Evolutionary conservation across 2,329 filamentous ascomycete species (phyloP).

Genomic region (Venturia pyrina): DNA sequence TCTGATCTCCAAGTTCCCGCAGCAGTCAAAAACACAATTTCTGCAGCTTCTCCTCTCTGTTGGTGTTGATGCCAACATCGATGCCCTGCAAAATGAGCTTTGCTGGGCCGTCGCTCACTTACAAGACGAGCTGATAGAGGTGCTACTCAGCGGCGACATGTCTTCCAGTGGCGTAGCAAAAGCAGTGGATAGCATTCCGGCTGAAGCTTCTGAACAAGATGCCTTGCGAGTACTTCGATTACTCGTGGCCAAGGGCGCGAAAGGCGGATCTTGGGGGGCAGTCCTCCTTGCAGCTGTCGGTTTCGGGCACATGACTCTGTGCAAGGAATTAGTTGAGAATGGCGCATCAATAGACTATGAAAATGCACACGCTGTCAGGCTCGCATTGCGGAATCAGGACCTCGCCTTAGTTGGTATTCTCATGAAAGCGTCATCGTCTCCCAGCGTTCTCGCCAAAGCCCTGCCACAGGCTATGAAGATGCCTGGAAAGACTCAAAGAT

Average conservation of each 20-base stretch:
- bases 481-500: background rate
- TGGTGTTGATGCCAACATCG: background rate
- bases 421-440: background rate
- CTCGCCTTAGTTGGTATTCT: background rate
- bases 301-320: background rate
- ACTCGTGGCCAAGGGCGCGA: background rate
- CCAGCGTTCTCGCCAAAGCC: conserved; percentile 3
- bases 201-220: background rate
- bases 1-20: background rate
- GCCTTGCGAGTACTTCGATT: background rate
- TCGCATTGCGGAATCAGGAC: conserved; percentile 2
- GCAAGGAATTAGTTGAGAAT: background rate
- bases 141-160: background rate
- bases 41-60: background rate
- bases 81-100: background rate
- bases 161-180: background rate
- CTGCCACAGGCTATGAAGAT: conserved; percentile 4
- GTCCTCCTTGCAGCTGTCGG: background rate
- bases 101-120: background rate
- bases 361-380: conserved; percentile 2
- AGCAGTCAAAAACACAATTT: background rate
- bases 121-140: background rate
- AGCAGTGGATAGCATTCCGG: background rate
- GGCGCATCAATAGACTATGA: conserved; percentile 2
- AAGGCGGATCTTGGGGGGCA: conserved; percentile 3